These are phyloP conservation scores for Eustoma russellianum DNA, from an alignment of 257 asterid genomes.

Conservation along the genomic window DNA sequence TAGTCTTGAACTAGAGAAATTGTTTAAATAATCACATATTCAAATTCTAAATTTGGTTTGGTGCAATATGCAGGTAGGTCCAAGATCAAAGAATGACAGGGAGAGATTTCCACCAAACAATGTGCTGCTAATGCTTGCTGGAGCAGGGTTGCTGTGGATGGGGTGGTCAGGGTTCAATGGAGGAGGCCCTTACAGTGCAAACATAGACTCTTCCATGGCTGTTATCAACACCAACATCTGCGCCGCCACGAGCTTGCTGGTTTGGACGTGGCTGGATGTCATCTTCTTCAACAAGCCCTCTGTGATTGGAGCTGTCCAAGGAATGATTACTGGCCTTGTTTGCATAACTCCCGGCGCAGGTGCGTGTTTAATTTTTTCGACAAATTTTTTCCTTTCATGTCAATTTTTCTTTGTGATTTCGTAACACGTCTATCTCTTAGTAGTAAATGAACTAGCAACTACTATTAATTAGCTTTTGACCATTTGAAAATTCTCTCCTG, in stretches of 20 bases:
- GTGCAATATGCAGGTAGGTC: slow-evolving; percentile 41
- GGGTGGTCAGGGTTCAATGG: slow-evolving; percentile 81
- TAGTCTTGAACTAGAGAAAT: too few relatives aligned
- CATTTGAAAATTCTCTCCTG: neutral
- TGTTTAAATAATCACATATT: too few relatives aligned
- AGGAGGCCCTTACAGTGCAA: slow-evolving; percentile 64
- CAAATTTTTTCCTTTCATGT: neutral
- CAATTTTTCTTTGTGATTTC: too few relatives aligned
- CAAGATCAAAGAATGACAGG: slow-evolving; percentile 36
- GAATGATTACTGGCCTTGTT: slow-evolving; percentile 67
- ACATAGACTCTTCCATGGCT: slow-evolving; percentile 61
- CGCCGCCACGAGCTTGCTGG: slow-evolving; percentile 68
- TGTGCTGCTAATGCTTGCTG: slow-evolving; percentile 43
- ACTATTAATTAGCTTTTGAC: neutral
- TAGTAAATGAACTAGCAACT: neutral
- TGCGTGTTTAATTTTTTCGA: slow-evolving; percentile 1
- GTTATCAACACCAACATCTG: slow-evolving; percentile 66
- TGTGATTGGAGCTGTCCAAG: slow-evolving; percentile 62
- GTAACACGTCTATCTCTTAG: neutral
- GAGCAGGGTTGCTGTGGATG: slow-evolving; percentile 69
- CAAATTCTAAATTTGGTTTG: too few relatives aligned
- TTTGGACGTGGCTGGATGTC: slow-evolving; percentile 71
- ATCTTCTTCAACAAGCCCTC: slow-evolving; percentile 53
- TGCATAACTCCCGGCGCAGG: slow-evolving; percentile 74
- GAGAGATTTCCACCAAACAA: slow-evolving; percentile 65